These are phyloP conservation scores for Zasmidium angulare DNA, from an alignment of 2,329 filamentous ascomycete species.

Conservation along the genomic window DNA sequence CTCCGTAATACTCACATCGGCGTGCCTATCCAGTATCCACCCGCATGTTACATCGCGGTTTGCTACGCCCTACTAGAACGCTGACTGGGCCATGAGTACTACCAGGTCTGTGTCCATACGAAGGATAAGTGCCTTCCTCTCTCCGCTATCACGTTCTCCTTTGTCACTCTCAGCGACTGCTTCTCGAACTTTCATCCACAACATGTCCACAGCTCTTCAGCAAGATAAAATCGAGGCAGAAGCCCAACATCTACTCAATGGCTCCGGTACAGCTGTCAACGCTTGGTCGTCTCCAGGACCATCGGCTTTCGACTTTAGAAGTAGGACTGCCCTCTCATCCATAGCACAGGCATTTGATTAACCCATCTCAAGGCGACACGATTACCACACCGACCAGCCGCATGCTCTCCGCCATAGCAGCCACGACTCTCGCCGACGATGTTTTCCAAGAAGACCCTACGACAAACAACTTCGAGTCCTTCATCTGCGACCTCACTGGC, in stretches of 20 bases:
- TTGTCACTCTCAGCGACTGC: not conserved
- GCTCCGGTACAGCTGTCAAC: constrained; percentile 24
- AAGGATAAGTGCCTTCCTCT: constrained; percentile 17
- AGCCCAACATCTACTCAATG: constrained; percentile 21
- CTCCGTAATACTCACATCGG: too few species aligned
- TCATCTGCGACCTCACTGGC: constrained; percentile 69
- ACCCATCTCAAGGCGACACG: constrained; percentile 49
- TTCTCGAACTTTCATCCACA: constrained; percentile 2
- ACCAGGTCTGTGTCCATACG: constrained; percentile 7
- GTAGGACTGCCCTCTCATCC: constrained; percentile 28
- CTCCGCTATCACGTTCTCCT: not conserved
- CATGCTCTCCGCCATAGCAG: constrained; percentile 78
- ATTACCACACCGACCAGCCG: constrained; percentile 74
- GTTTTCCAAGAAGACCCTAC: constrained; percentile 78
- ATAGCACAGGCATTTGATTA: not conserved
- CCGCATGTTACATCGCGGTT: too few species aligned
- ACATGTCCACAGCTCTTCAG: constrained; percentile 14
- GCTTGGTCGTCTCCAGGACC: constrained; percentile 47
- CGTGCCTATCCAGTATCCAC: too few species aligned
- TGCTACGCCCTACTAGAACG: too few species aligned
- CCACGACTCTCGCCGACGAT: constrained; percentile 77
- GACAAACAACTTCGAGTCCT: constrained; percentile 72
- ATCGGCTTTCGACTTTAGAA: constrained; percentile 58
- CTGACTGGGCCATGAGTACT: not conserved
- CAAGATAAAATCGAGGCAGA: constrained; percentile 14